A percentile compares a stretch with the other conserved stretches of the same genome.
Conservation (phyloP, 768 basidiomycete genomes). For the Mycena alexandri region DNA sequence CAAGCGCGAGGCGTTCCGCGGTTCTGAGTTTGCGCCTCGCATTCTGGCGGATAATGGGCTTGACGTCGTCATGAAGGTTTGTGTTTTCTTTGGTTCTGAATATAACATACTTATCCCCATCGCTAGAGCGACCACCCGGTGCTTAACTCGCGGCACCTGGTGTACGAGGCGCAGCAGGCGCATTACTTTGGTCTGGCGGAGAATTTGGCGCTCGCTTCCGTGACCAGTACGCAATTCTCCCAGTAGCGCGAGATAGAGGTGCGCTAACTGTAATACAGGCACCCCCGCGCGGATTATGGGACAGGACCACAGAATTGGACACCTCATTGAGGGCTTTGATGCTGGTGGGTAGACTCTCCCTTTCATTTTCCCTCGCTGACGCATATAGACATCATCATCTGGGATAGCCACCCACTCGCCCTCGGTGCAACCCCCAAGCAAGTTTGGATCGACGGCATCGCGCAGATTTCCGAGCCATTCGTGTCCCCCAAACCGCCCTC, state of each 20-base stretch:
- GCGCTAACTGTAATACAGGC: conserved; percentile 61
- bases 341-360: conserved; percentile 55
- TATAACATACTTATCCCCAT: not conserved
- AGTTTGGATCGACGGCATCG: conserved; percentile 87
- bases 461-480: conserved; percentile 62
- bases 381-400: conserved; percentile 61
- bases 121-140: conserved; percentile 69
- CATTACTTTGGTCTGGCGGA: conserved; percentile 74
- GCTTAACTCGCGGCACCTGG: conserved; percentile 71
- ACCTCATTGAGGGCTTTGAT: conserved; percentile 67
- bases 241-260: conserved; percentile 73
- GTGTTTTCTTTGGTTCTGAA: no score
- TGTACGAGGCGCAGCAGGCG: conserved; percentile 79
- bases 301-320: conserved; percentile 25
- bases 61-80: conserved; percentile 83
- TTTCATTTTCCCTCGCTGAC: not conserved
- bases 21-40: conserved; percentile 82
- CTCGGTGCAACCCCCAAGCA: conserved; percentile 85
- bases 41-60: conserved; percentile 80
- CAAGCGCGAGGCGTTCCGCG: conserved; percentile 72
- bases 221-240: conserved; percentile 69
- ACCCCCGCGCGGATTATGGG: not conserved
- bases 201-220: conserved; percentile 69
- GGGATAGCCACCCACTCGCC: conserved; percentile 83
- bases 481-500: conserved; percentile 57